Conservation (phyloP, 2,329 filamentous ascomycete genomes). For the Penicillium hordei region DNA sequence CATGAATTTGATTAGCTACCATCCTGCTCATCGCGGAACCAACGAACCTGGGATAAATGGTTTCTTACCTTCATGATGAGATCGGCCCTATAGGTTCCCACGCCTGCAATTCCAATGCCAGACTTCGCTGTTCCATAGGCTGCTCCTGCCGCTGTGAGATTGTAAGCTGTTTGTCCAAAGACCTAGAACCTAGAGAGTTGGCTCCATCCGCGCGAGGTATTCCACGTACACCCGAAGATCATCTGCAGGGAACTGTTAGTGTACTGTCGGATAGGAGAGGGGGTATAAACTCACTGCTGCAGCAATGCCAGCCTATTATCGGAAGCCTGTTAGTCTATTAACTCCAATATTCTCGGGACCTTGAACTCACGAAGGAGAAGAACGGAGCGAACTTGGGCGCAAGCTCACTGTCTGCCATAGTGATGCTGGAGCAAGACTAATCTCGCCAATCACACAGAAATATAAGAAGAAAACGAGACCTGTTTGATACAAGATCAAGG, state of each 20-base stretch:
- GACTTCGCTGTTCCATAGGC: conserved; percentile 69
- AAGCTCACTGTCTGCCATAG: conserved; percentile 51
- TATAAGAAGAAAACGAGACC: conserved; percentile 5
- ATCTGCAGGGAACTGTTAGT: conserved; percentile 43
- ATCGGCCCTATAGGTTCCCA: conserved; percentile 65
- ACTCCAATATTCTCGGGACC: not conserved
- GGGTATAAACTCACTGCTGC: conserved; percentile 45
- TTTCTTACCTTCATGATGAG: conserved; percentile 65
- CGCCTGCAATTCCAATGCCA: conserved; percentile 66
- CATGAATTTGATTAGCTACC: conserved; percentile 21
- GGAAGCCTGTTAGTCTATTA: conserved; percentile 26
- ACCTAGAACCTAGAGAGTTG: not conserved
- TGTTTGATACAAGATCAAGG: conserved; percentile 8
- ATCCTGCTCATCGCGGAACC: not conserved
- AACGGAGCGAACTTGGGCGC: conserved; percentile 66
- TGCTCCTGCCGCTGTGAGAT: conserved; percentile 58
- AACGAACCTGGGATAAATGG: not conserved
- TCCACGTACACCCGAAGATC: conserved; percentile 53
- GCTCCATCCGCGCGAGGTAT: conserved; percentile 10
- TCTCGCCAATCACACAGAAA: not conserved
- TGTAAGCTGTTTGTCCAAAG: conserved; percentile 21
- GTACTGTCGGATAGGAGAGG: conserved; percentile 3
- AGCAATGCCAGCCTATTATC: conserved; percentile 49
- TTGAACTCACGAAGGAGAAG: conserved; percentile 62
- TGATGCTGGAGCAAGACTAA: conserved; percentile 19